These are phyloP conservation scores for Solanum sejunctum DNA, from an alignment of 257 asterid species.

Conservation along the genomic window DNA sequence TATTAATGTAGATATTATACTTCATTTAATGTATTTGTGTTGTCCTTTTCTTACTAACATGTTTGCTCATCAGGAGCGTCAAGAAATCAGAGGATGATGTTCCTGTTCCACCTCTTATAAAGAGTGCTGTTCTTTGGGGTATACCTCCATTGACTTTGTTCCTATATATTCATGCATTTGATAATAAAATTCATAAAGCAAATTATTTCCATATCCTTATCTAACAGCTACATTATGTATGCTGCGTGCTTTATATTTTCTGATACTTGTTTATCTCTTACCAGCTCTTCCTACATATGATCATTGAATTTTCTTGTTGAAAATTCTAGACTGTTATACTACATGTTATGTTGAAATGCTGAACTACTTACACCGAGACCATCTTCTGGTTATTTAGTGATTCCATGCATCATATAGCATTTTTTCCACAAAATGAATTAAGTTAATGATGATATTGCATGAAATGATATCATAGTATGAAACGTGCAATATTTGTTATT, in stretches of 20 bases:
- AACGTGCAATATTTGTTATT: neutral
- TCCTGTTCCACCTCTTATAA: constrained; percentile 91
- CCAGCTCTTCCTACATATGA: neutral
- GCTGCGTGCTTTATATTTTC: neutral
- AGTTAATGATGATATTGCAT: neutral
- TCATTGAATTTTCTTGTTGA: neutral
- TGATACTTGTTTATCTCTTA: neutral
- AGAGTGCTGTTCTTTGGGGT: constrained; percentile 98
- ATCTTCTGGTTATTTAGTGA: neutral
- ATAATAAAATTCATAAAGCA: neutral
- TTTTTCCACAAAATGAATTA: neutral
- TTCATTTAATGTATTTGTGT: neutral
- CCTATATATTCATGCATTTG: neutral
- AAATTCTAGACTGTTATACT: neutral
- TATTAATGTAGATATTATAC: neutral
- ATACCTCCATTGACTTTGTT: constrained; percentile 12
- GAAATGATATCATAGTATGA: neutral
- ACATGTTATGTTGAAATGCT: neutral
- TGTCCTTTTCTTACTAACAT: neutral
- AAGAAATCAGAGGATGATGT: constrained; percentile 77
- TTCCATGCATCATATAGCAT: neutral
- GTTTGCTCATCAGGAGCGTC: constrained; percentile 45
- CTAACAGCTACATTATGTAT: neutral
- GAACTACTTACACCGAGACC: neutral
- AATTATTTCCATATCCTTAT: neutral